phyloP scores from a whole-genome alignment of 495 filamentous ascomycete genomes.

The Xylaria acuta region DNA sequence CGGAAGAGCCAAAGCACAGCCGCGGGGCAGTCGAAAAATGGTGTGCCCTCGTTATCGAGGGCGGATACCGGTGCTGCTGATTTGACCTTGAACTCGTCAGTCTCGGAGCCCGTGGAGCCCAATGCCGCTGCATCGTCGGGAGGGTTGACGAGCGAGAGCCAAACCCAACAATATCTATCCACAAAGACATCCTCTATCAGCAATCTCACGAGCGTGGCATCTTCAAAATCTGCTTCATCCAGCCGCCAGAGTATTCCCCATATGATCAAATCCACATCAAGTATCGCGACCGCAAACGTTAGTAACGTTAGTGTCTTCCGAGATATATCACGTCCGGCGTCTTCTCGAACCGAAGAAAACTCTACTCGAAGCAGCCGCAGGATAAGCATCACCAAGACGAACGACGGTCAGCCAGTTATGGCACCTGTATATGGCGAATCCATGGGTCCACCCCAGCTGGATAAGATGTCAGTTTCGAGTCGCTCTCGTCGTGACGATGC shows the following conservation, averaged over 20 bases:
- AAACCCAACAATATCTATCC: slow-evolving; percentile 50
- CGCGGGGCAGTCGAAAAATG: slow-evolving; percentile 48
- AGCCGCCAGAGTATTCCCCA: slow-evolving; percentile 56
- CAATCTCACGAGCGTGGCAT: slow-evolving; percentile 46
- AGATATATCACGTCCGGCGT: slow-evolving; percentile 48
- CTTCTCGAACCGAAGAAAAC: slow-evolving; percentile 48
- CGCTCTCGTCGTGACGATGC: slow-evolving; percentile 46
- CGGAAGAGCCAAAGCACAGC: slow-evolving; percentile 46
- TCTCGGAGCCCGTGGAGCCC: slow-evolving; percentile 46
- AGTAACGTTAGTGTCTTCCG: slow-evolving; percentile 64
- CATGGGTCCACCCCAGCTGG: slow-evolving; percentile 41
- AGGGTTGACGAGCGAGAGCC: slow-evolving; percentile 43
- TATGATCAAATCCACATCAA: slow-evolving; percentile 50
- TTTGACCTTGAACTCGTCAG: slow-evolving; percentile 44
- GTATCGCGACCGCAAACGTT: slow-evolving; percentile 62
- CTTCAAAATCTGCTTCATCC: slow-evolving; percentile 60
- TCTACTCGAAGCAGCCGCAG: slow-evolving; percentile 34
- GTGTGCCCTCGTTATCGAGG: slow-evolving; percentile 38
- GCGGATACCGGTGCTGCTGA: slow-evolving; percentile 45
- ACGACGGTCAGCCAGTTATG: slow-evolving; percentile 37
- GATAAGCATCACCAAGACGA: slow-evolving; percentile 47
- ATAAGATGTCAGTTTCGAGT: slow-evolving; percentile 43
- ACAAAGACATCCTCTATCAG: slow-evolving; percentile 63
- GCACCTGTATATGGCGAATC: slow-evolving; percentile 50
- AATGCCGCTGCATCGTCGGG: slow-evolving; percentile 44